phyloP scores from a whole-genome alignment of 2,329 filamentous ascomycete genomes.

The Xylariaceae sp. region DNA sequence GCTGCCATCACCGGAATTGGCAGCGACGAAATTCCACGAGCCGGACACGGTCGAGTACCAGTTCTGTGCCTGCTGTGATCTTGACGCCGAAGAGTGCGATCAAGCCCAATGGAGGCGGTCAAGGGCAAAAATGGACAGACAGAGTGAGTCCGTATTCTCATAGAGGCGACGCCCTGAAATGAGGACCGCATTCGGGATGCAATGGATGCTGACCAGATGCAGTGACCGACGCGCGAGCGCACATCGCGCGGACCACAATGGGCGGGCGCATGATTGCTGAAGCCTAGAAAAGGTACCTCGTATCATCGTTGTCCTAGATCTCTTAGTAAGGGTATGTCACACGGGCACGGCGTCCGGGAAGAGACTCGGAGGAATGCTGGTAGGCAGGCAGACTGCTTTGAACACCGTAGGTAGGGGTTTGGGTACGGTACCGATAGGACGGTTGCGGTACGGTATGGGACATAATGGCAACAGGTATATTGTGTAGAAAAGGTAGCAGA shows the following conservation, averaged over 20 bases:
- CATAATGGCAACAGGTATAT: too few relatives aligned
- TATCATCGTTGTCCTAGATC: background rate
- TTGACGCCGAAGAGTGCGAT: slow-evolving; percentile 1
- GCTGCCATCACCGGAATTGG: slow-evolving; percentile 21
- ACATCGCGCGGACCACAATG: slow-evolving; percentile 13
- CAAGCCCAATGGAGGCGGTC: slow-evolving; percentile 4
- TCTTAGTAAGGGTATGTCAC: background rate
- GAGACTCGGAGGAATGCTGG: too few relatives aligned
- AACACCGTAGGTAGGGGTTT: too few relatives aligned
- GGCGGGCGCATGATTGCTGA: slow-evolving; percentile 10
- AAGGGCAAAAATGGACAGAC: slow-evolving; percentile 19
- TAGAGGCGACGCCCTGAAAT: background rate
- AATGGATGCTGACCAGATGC: slow-evolving; percentile 10
- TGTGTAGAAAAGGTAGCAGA: too few relatives aligned
- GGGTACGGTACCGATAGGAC: too few relatives aligned
- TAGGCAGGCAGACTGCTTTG: too few relatives aligned
- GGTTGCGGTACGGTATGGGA: too few relatives aligned
- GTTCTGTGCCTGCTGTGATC: slow-evolving; percentile 18
- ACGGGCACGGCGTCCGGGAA: too few relatives aligned
- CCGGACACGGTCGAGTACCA: slow-evolving; percentile 5
- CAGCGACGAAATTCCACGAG: slow-evolving; percentile 8
- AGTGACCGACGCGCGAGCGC: slow-evolving; percentile 17
- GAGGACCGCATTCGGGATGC: background rate
- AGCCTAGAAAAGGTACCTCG: slow-evolving; percentile 1
- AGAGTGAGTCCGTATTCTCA: slow-evolving; percentile 11